Base-by-base conservation (phyloP, 345 rosid genomes). In the Arabis hirsuta region DNA sequence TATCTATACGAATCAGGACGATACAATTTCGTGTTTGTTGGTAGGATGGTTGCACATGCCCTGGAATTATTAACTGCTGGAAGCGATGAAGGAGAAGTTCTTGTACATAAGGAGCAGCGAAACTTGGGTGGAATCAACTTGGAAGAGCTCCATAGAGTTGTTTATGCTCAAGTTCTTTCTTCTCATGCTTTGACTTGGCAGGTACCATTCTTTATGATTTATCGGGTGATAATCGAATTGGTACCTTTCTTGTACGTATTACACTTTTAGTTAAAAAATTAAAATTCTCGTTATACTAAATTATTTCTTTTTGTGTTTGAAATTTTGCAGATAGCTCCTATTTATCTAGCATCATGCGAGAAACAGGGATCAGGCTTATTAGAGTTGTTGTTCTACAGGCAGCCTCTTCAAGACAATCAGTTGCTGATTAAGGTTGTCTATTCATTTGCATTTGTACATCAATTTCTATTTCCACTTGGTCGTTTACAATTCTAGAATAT, bases 161-260 rank as follows among this genome's bases (percentile, higher is more conserved):
- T 80, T 68, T 91, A 91, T 81, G 99, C 97, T 73, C 96, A 90
- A 95, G 92, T 95, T 77, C 83, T 95, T 58, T 86, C 94, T 61
- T 87, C 98, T 56, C 97, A 91, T 84, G 80, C 83, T 16, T 85
- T 91, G 80, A 95, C 97, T 53, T 95, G 99, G 96, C 99, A 93
- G 81, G 98, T 92, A 79, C 69, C 14, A 39, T 74, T 64, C 63
- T 62, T 32, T 60, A 68, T 57, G 14, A 62, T 34, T 19, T 48
- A 9, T 22, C 12, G 4, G 13, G 51, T 53, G 22, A 44, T 72
- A 31, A 67, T 44, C 50, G 56, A 26, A 45, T 54, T 24, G 26
- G 27, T 12, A 24, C 32, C 63, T 38, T 31, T 47, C 52, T n/a
- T 43, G 16, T 64, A n/a, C 27, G 47, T 36, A 7, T 36, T 57